Percentiles rank a stretch among this genome's conserved stretches.
phyloP scores from a whole-genome alignment of 192 early-diverging fungal genomes.

The Linderina pennispora region DNA sequence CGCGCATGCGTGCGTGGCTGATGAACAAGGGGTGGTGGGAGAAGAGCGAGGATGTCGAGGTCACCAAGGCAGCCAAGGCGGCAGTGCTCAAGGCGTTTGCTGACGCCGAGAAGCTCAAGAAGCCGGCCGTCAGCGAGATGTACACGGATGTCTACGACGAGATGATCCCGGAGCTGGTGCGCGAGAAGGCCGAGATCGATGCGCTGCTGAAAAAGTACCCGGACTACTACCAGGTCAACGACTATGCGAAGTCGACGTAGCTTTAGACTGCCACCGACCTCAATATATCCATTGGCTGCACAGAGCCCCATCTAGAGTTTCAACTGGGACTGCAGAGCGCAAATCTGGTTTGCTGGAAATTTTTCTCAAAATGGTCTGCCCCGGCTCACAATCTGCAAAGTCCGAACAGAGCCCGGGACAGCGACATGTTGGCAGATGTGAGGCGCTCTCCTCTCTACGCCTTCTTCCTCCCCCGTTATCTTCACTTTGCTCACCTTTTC shows the following conservation, averaged over 20 bases:
- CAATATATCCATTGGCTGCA: too few relatives aligned
- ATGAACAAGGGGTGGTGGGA: slow-evolving; percentile 82
- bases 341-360: too few relatives aligned
- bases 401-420: too few relatives aligned
- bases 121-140: slow-evolving; percentile 74
- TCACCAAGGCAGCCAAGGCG: slow-evolving; percentile 55
- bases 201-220: slow-evolving; percentile 78
- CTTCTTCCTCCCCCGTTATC: not conserved
- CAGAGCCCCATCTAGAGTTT: too few relatives aligned
- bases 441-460: too few relatives aligned
- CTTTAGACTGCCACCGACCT: too few relatives aligned
- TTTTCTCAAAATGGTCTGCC: too few relatives aligned
- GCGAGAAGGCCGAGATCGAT: slow-evolving; percentile 75
- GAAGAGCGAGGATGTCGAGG: slow-evolving; percentile 59
- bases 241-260: slow-evolving; percentile 39
- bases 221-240: slow-evolving; percentile 64
- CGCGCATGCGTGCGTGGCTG: slow-evolving; percentile 86
- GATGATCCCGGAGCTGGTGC: slow-evolving; percentile 65
- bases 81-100: slow-evolving; percentile 78
- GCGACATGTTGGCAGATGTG: too few relatives aligned
- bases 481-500: not conserved
- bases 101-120: slow-evolving; percentile 80
- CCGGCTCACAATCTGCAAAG: too few relatives aligned
- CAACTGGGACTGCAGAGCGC: too few relatives aligned
- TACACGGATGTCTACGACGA: slow-evolving; percentile 95